Base-by-base conservation (phyloP, 352 stramenopile species). In the Phytophthora tubulina region DNA sequence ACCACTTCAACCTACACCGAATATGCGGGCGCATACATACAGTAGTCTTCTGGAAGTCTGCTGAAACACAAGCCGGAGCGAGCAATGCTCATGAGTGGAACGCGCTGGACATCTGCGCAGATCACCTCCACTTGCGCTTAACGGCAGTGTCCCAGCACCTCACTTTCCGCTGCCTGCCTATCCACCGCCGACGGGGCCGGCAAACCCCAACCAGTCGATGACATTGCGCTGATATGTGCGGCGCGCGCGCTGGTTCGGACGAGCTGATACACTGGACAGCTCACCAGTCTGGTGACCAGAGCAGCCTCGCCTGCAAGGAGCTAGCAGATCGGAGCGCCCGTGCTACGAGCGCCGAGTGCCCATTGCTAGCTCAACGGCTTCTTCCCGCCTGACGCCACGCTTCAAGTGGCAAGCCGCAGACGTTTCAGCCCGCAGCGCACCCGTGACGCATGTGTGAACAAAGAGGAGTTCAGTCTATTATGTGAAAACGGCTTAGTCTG, bases 1-100 rank as follows among this genome's bases (percentile, higher is more conserved):
- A 55, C 59, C 52, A 30, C 52, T 70, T 70, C 52, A 70, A 70
- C 52, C 38, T 51, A 44, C 14, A 52, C 44, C 33, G 53, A 51
- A 66, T 66, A 50, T 5, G 1, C 9, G 15, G 14, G n/a, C 41
- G 3, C 6, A 15, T 45, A 46, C 14, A 46, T 51, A 27, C 21
- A 27, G 21, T 27, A 27, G 21, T 27, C 21, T 27, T 0, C 21
- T 21, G 21, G 21, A 21, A 21, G 1, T 21, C 21, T 21, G 21
- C 21, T 27, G 21, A 27, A 27, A 27, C 21, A 27, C 21, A 27
- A 1, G 21, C 21, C 21, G 21, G 21, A 27, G 21, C 21, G 21
- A 27, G 21, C 21, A 27, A 27, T 27, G 21, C 21, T 27, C 21
- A 27, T 27, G 21, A 27, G 21, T 27, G 14, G 44, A 50, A 32